Evolutionary conservation across 2,329 filamentous ascomycete genomes (phyloP).

Genomic region (Xylariomycetidae sp.): DNA sequence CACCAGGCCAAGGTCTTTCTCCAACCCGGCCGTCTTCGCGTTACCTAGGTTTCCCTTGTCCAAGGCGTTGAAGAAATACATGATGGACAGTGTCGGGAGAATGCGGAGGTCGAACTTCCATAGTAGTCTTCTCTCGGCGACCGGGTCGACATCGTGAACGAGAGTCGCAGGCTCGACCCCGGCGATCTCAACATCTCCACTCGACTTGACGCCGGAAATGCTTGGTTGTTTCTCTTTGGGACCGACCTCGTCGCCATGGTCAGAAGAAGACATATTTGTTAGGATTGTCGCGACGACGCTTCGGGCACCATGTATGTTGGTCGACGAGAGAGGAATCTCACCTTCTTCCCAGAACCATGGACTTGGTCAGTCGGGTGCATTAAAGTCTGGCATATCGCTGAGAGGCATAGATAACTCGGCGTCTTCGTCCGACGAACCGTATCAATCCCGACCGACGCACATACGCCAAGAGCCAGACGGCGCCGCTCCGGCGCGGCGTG

Average conservation of each 20-base stretch:
- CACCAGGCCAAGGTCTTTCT: conserved; percentile 48
- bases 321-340: too few species aligned
- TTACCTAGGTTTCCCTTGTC: conserved; percentile 6
- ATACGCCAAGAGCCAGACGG: not conserved
- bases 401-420: too few species aligned
- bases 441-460: not conserved
- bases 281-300: too few species aligned
- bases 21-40: conserved; percentile 2
- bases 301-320: too few species aligned
- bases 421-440: not conserved
- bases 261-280: not conserved
- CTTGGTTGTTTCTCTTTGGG: not conserved
- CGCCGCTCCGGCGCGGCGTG: too few species aligned
- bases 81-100: conserved; percentile 2
- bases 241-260: not conserved
- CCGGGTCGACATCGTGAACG: conserved; percentile 3
- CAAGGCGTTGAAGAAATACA: conserved; percentile 5
- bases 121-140: conserved; percentile 1
- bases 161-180: not conserved
- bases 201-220: not conserved
- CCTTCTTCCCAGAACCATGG: too few species aligned
- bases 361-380: too few species aligned
- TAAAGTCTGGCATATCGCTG: too few species aligned
- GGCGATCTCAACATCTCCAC: not conserved
- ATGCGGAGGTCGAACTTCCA: conserved; percentile 5